Evolutionary conservation across 441 rosid genomes (phyloP).

Genomic region (Pelargonium australe): DNA sequence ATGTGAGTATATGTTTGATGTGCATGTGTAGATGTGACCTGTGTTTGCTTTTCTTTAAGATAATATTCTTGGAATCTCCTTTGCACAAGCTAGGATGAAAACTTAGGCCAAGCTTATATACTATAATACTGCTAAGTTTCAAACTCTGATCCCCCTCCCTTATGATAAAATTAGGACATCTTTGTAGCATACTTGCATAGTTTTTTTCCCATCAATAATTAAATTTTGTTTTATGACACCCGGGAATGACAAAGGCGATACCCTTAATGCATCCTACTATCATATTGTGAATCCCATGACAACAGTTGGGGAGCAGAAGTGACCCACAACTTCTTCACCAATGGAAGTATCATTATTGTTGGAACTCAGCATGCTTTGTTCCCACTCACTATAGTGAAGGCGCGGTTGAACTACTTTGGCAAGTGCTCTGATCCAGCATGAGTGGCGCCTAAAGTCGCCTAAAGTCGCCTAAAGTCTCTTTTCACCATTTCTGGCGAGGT

Average conservation of each 20-base stretch:
- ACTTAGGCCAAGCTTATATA: no score
- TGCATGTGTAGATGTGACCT: background rate
- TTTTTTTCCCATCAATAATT: background rate
- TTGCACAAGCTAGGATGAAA: no score
- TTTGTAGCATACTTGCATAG: background rate
- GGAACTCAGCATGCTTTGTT: conserved; percentile 69
- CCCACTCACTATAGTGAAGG: conserved; percentile 70
- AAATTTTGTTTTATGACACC: background rate
- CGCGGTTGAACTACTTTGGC: conserved; percentile 63
- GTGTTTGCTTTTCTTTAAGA: no score
- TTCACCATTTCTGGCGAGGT: no score
- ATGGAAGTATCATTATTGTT: conserved; percentile 55
- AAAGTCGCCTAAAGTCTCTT: conserved; percentile 33
- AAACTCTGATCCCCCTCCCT: background rate
- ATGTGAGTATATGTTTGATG: conserved; percentile 41
- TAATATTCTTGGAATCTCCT: no score
- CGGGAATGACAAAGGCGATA: conserved; percentile 81
- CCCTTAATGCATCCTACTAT: conserved; percentile 63
- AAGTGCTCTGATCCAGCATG: conserved; percentile 81
- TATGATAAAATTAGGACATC: background rate
- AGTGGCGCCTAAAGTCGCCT: conserved; percentile 69
- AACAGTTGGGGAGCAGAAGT: conserved; percentile 77
- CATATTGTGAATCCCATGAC: conserved; percentile 55
- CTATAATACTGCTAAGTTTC: no score
- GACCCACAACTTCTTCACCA: conserved; percentile 62